Percentiles rank a stretch among this genome's conserved stretches.
Evolutionary conservation across 257 asterid species (phyloP).

Genomic region (Salvia splendens): DNA sequence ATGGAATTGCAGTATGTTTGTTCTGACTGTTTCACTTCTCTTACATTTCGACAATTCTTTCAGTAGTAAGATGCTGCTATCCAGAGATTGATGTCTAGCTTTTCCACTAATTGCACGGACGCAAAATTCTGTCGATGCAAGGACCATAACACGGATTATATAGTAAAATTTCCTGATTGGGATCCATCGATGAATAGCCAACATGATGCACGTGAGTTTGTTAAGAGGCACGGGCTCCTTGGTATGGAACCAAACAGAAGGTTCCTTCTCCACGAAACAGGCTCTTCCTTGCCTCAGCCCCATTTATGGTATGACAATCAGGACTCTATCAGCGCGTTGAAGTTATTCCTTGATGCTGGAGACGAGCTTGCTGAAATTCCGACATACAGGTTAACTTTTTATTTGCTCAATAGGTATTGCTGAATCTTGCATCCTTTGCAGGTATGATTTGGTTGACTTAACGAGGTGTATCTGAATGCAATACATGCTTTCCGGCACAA

Average conservation of each 20-base stretch:
- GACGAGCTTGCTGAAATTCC: conserved; percentile 71
- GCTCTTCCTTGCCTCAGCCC: conserved; percentile 62
- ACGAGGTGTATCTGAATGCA: conserved; percentile 75
- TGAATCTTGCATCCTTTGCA: conserved; percentile 35
- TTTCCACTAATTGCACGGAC: neutral
- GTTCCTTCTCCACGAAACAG: conserved; percentile 58
- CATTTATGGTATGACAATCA: conserved; percentile 81
- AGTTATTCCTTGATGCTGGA: conserved; percentile 86
- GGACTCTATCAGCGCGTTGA: conserved; percentile 63
- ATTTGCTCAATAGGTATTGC: neutral
- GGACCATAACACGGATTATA: conserved; percentile 91
- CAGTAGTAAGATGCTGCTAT: neutral
- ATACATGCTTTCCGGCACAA: conserved; percentile 58
- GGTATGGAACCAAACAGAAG: conserved; percentile 48
- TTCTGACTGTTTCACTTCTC: conserved; percentile 11
- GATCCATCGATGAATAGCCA: conserved; percentile 54
- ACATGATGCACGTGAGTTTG: conserved; percentile 34
- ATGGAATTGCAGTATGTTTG: conserved; percentile 83
- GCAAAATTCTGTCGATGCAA: conserved; percentile 43
- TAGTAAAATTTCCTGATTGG: conserved; percentile 89
- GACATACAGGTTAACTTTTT: conserved; percentile 65
- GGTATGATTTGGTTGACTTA: conserved; percentile 97
- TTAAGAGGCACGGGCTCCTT: conserved; percentile 42
- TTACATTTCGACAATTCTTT: neutral
- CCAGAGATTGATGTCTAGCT: neutral